These are phyloP conservation scores for Colletotrichum lini DNA, from an alignment of 2,329 filamentous ascomycete genomes.

Conservation along the genomic window DNA sequence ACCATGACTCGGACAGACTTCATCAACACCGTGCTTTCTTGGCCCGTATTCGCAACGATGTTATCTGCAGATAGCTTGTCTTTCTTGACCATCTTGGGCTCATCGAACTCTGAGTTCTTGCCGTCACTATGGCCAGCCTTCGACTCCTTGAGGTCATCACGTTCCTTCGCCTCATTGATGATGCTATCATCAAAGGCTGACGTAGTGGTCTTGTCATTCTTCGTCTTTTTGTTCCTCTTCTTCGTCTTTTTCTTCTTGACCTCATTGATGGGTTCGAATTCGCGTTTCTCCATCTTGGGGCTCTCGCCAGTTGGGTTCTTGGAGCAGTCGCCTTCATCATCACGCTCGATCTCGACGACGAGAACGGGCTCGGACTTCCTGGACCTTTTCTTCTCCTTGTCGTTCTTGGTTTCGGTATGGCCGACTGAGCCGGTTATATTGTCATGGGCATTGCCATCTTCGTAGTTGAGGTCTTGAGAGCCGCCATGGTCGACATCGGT, in stretches of 20 bases:
- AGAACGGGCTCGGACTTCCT: constrained; percentile 1
- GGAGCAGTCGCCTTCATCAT: background rate
- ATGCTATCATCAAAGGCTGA: background rate
- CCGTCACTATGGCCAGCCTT: background rate
- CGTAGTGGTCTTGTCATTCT: background rate
- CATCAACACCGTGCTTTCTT: background rate
- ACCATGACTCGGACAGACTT: background rate
- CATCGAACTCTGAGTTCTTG: background rate
- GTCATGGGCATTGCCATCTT: background rate
- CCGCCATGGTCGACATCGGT: background rate
- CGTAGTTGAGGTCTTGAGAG: no score
- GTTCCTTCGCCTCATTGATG: background rate
- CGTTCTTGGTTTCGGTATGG: background rate
- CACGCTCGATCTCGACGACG: background rate
- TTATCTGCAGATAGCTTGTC: background rate
- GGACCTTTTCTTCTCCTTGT: background rate
- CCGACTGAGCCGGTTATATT: background rate
- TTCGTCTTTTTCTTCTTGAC: constrained; percentile 1
- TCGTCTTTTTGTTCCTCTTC: constrained; percentile 1
- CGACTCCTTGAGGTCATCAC: background rate
- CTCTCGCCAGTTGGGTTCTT: background rate
- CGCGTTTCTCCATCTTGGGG: constrained; percentile 1
- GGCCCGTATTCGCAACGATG: background rate
- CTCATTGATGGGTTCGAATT: background rate
- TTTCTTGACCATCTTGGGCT: background rate